Conservation (phyloP, 208 protist genomes). For the Trypanosoma scelopori region DNA sequence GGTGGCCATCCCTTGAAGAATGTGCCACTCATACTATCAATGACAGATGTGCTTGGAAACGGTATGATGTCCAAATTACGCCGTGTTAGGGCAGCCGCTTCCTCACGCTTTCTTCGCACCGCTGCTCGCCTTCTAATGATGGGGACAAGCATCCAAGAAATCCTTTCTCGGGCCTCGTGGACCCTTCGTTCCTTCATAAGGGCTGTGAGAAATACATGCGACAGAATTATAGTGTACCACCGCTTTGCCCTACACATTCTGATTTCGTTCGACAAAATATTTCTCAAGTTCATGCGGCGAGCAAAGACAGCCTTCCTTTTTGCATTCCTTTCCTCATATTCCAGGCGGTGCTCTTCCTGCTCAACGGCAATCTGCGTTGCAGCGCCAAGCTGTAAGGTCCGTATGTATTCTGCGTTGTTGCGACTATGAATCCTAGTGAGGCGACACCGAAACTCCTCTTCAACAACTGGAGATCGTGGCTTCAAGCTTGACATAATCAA, state of each 20-base stretch:
- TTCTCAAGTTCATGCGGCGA: conserved; percentile 56
- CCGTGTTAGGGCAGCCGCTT: conserved; percentile 43
- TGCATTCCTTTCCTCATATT: conserved; percentile 37
- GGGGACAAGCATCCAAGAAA: conserved; percentile 61
- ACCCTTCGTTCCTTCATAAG: conserved; percentile 75
- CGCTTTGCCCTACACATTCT: conserved; percentile 44
- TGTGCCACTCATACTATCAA: conserved; percentile 78
- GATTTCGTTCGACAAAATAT: conserved; percentile 55
- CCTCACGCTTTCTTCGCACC: conserved; percentile 36
- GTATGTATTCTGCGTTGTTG: conserved; percentile 50
- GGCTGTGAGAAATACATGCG: conserved; percentile 82
- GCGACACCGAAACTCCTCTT: conserved; percentile 55
- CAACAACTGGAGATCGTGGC: conserved; percentile 33
- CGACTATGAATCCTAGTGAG: conserved; percentile 33
- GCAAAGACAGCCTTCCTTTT: conserved; percentile 57
- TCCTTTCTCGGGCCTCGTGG: conserved; percentile 72
- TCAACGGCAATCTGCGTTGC: conserved; percentile 20
- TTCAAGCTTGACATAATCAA: conserved; percentile 52
- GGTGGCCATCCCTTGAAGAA: conserved; percentile 86
- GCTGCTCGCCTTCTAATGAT: conserved; percentile 59
- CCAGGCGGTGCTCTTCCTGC: conserved; percentile 12
- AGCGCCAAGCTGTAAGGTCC: conserved; percentile 30
- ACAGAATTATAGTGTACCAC: conserved; percentile 79
- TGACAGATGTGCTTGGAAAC: conserved; percentile 71
- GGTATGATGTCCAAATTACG: conserved; percentile 69